Conservation (phyloP, 148 eudicot genomes). For the Nepenthes gracilis region DNA sequence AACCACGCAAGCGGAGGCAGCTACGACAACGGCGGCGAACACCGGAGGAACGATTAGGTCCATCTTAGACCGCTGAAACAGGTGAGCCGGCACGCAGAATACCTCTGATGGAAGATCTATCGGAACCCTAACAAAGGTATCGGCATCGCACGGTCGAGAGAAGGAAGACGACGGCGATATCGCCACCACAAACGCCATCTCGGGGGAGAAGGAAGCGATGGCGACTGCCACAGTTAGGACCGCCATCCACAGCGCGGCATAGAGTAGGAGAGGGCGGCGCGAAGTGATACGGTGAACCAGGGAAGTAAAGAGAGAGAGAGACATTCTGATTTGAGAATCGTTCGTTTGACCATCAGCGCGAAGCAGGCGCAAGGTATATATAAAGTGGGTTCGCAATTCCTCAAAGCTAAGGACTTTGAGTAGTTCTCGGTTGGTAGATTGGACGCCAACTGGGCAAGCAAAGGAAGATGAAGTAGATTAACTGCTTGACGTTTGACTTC, state of each 20-base stretch:
- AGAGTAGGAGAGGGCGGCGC: constrained; percentile 35
- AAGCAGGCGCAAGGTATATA: too few relatives aligned
- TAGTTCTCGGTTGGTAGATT: background rate
- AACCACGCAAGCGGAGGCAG: constrained; percentile 52
- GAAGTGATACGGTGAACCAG: background rate
- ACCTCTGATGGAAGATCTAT: constrained; percentile 48
- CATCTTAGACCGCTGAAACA: constrained; percentile 37
- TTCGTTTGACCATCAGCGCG: too few relatives aligned
- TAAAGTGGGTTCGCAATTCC: too few relatives aligned
- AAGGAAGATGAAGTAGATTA: constrained; percentile 14
- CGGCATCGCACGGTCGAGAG: constrained; percentile 22
- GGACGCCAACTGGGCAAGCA: constrained; percentile 1
- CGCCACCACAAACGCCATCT: constrained; percentile 48
- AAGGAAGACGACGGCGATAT: constrained; percentile 36
- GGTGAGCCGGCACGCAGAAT: constrained; percentile 44
- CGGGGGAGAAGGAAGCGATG: constrained; percentile 49
- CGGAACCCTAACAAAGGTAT: constrained; percentile 38
- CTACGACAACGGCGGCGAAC: constrained; percentile 62
- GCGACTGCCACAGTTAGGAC: constrained; percentile 46
- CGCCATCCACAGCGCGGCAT: constrained; percentile 59
- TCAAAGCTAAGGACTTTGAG: too few relatives aligned
- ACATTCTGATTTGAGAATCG: constrained; percentile 10
- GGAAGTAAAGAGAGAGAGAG: constrained; percentile 18
- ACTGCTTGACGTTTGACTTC: constrained; percentile 10
- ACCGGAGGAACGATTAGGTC: constrained; percentile 64